These are phyloP conservation scores for Chaetomiaceae sp. DNA, from an alignment of 2,329 filamentous ascomycete genomes.

Conservation along the genomic window DNA sequence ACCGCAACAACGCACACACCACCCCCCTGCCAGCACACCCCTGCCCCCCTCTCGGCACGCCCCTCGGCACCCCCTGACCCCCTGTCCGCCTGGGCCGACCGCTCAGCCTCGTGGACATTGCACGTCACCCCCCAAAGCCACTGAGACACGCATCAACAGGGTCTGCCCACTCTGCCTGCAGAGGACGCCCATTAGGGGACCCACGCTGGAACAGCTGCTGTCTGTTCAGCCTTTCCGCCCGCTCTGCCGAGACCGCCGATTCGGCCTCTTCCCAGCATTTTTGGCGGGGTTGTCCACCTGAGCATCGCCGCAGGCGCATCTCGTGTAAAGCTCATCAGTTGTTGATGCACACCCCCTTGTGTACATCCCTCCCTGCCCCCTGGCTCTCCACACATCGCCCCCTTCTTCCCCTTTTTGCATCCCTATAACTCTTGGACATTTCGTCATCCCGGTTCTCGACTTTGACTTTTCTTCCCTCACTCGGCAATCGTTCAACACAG, in stretches of 20 bases:
- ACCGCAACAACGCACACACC: no score
- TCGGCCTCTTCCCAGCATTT: slow-evolving; percentile 18
- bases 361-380: slow-evolving; percentile 2
- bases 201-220: slow-evolving; percentile 21
- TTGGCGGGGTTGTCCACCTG: slow-evolving; percentile 19
- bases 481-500: not conserved
- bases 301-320: slow-evolving; percentile 28
- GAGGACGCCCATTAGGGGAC: slow-evolving; percentile 22
- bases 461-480: slow-evolving; percentile 8
- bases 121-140: slow-evolving; percentile 38
- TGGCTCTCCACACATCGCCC: not conserved
- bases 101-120: slow-evolving; percentile 40
- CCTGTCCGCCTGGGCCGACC: slow-evolving; percentile 26
- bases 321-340: slow-evolving; percentile 21
- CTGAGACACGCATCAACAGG: slow-evolving; percentile 27
- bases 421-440: slow-evolving; percentile 16
- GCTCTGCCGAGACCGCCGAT: slow-evolving; percentile 19
- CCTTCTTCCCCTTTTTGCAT: not conserved
- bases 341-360: slow-evolving; percentile 18
- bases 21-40: slow-evolving; percentile 13
- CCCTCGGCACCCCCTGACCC: slow-evolving; percentile 16
- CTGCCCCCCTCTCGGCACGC: slow-evolving; percentile 1
- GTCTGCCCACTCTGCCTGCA: slow-evolving; percentile 18
- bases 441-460: slow-evolving; percentile 10
- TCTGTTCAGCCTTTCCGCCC: slow-evolving; percentile 23